Base-by-base conservation (phyloP, 768 basidiomycete species). In the Agaricus sinodeliciosus region DNA sequence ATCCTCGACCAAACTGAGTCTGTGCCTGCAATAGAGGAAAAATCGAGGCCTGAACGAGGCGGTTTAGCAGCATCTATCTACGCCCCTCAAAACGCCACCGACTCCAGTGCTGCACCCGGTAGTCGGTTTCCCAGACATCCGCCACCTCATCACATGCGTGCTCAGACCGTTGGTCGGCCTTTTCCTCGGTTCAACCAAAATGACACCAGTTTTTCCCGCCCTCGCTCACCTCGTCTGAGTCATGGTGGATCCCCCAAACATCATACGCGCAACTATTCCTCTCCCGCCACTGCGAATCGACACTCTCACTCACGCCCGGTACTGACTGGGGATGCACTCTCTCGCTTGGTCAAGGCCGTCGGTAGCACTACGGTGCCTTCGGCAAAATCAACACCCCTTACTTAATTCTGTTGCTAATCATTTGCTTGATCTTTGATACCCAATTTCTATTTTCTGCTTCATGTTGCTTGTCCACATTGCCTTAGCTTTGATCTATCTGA, bases 311-410 rank as follows among this genome's bases (percentile, higher is more conserved):
- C 72, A 58, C 77, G 88, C 9, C 88, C 88, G n/a, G 75, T 90
- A 41, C 77, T 90, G 58, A 85, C 84, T 4, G 82, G 74, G 11
- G 86, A 84, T 46, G 88, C 86, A 2, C 76, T 88, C 47, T 82
- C 86, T 11, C 73, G 73, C 53, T 65, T 90, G 28, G 82, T 80
- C 25, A 74, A 78, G 58, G 81, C 83, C 9, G 81, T 89, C 37
- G 84, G 80, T 27, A 65, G 48, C 15, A 51, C 62, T 19, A 48
- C 19, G 62, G 65, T 57, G 49, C 61, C 68, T 3, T 49, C 63
- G 8, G 39, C 65, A 15, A 67, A 64, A 26, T 9, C 46, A 15
- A 54, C 51, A 11, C 43, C 52, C 31, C 31, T 31, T 31, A 31
- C 4, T 8, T 31, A 31, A 31, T 31, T 31, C 31, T 50, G 43